A percentile compares a stretch with the other conserved stretches of the same genome.
phyloP scores from a whole-genome alignment of 371 early-diverging fungal genomes.

The Mucor mucedo region DNA sequence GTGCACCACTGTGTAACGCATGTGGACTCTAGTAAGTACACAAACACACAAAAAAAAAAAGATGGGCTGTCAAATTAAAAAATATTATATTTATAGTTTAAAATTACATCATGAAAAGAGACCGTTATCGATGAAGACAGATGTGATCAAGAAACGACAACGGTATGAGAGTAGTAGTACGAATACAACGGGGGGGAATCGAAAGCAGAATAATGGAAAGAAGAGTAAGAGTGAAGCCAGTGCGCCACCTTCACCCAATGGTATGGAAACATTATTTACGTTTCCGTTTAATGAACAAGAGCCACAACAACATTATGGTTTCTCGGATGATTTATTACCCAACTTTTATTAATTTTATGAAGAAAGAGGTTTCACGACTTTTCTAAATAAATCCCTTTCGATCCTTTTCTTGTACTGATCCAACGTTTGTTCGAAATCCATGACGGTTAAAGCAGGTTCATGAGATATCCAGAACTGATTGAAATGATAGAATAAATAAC shows the following conservation, averaged over 20 bases:
- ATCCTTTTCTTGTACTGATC: slow-evolving; percentile 57
- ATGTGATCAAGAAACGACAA: slow-evolving; percentile 80
- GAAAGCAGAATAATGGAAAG: slow-evolving; percentile 12
- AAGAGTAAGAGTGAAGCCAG: slow-evolving; percentile 10
- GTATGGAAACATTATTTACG: background rate
- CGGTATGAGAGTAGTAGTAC: slow-evolving; percentile 60
- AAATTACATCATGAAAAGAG: slow-evolving; percentile 86
- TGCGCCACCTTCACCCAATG: background rate
- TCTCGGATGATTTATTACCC: slow-evolving; percentile 4
- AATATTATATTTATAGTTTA: slow-evolving; percentile 34
- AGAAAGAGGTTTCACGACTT: slow-evolving; percentile 23
- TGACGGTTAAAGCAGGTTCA: slow-evolving; percentile 63
- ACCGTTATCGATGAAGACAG: slow-evolving; percentile 78
- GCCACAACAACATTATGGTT: slow-evolving; percentile 7
- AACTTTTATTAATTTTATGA: slow-evolving; percentile 11
- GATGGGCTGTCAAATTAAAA: background rate
- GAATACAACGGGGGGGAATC: slow-evolving; percentile 10
- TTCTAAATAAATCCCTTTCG: slow-evolving; percentile 43
- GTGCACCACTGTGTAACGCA: slow-evolving; percentile 90
- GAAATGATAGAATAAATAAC: slow-evolving; percentile 73
- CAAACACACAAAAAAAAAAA: too few species aligned
- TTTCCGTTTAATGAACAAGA: background rate
- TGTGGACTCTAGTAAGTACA: slow-evolving; percentile 88
- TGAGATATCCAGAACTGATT: slow-evolving; percentile 70
- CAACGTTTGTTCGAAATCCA: slow-evolving; percentile 80